Evolutionary conservation across 1,284 basidiomycete genomes (phyloP), one percentile per base, ranked within the genome.

Genomic region (Trametes sp.): DNA sequence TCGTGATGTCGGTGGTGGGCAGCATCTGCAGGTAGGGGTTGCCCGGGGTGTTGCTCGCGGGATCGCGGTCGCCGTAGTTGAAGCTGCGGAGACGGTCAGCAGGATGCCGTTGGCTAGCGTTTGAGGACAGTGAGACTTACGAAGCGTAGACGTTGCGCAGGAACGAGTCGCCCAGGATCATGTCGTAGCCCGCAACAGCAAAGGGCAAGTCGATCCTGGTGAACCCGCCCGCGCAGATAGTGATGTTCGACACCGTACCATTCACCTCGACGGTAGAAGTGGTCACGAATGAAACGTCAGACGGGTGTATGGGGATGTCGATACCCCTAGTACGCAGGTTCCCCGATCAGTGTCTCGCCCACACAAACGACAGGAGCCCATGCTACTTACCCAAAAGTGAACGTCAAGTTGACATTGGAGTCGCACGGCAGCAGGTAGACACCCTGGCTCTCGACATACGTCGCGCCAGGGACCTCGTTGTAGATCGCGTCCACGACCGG

Each of bases 61-160:
- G 11, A 33, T 6, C 11, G 6, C 11, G 31, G 31, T 5, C 31
- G 31, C 31, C 31, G 31, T 33, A 33, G 31, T 33, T 33, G 31
- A 33, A 33, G 11, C 31, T 33, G 11, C 11, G 11, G 6, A 33
- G 31, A 6, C 5, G 31, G 11, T 33, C 6, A 33, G 31, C 31
- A 33, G n/a, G n/a, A n/a, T n/a, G n/a, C n/a, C n/a, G n/a, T n/a
- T n/a, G n/a, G n/a, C n/a, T n/a, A n/a, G n/a, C n/a, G n/a, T n/a
- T 33, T 33, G 31, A 33, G 5, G 6, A 11, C 31, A 33, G 31
- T 33, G 31, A 33, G 21, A 68, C 73, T 61, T 73, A 81, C 66
- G 79, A 74, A 14, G 75, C 75, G 72, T 80, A 81, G 62, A 72
- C 73, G 65, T 80, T 81, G 66, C 80, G 75, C 46, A 77, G 71